These are phyloP conservation scores for Podospora pseudopauciseta DNA, from an alignment of 495 filamentous ascomycete genomes.

Conservation along the genomic window DNA sequence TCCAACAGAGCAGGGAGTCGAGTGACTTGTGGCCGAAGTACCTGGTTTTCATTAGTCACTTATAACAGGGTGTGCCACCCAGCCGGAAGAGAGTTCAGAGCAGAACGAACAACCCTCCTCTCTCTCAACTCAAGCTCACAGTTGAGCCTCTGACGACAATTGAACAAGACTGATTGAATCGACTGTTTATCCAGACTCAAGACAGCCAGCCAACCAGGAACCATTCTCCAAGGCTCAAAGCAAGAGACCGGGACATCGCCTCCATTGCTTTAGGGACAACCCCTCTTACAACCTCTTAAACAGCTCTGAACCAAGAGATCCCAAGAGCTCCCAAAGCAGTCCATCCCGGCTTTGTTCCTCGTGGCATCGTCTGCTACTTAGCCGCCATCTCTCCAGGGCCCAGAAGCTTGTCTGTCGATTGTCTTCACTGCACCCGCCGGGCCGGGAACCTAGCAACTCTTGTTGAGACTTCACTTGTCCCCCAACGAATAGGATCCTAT, in stretches of 20 bases:
- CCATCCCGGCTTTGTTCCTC: not conserved
- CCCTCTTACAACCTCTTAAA: not conserved
- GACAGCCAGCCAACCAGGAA: not conserved
- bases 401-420: not conserved
- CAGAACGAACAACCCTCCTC: conserved; percentile 6
- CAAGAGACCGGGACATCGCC: not conserved
- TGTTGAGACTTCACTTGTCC: not conserved
- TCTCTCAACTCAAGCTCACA: conserved; percentile 9
- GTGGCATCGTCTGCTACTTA: not conserved
- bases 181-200: not conserved
- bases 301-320: not conserved
- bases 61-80: conserved; percentile 30
- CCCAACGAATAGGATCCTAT: not conserved
- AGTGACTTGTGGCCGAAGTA: conserved; percentile 27
- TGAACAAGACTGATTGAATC: not conserved
- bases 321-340: not conserved
- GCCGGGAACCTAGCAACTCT: not conserved
- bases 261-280: not conserved
- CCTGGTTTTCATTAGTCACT: conserved; percentile 29
- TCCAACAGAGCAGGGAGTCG: conserved; percentile 17
- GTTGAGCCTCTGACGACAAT: conserved; percentile 12
- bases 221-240: not conserved
- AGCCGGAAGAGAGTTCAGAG: conserved; percentile 20
- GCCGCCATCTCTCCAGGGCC: not conserved
- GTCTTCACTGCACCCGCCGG: not conserved